phyloP scores from a whole-genome alignment of 768 basidiomycete genomes.

The Termitomyces sp. region DNA sequence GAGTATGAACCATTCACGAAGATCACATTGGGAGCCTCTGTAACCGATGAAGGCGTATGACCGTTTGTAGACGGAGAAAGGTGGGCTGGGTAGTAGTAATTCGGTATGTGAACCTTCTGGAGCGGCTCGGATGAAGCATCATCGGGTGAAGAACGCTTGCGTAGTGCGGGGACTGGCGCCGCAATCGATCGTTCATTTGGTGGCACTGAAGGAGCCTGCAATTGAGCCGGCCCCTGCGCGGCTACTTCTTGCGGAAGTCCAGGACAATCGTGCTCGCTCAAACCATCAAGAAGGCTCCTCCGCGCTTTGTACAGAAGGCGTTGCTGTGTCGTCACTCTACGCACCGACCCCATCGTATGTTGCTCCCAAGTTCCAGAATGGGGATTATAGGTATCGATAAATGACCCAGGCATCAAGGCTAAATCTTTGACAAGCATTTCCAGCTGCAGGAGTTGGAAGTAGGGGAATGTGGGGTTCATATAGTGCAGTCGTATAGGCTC shows the following conservation, averaged over 20 bases:
- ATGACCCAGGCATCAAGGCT: constrained; percentile 43
- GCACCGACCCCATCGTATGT: constrained; percentile 53
- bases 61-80: not conserved
- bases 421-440: constrained; percentile 49
- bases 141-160: constrained; percentile 21
- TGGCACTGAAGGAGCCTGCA: not conserved
- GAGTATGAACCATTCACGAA: not conserved
- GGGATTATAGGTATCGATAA: constrained; percentile 56
- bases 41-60: not conserved
- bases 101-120: constrained; percentile 25
- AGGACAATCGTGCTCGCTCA: constrained; percentile 52
- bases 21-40: not conserved
- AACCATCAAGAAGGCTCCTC: constrained; percentile 51
- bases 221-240: constrained; percentile 26
- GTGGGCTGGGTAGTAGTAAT: constrained; percentile 27
- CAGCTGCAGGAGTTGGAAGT: constrained; percentile 54
- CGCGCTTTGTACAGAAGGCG: constrained; percentile 58
- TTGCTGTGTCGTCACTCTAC: constrained; percentile 54
- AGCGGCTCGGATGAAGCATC: constrained; percentile 6
- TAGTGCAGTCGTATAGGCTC: constrained; percentile 56
- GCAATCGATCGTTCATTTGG: not conserved
- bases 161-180: not conserved
- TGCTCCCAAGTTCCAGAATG: constrained; percentile 61
- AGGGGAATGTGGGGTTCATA: constrained; percentile 57
- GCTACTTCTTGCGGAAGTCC: constrained; percentile 52